Evolutionary conservation across 1,284 basidiomycete genomes (phyloP).

Genomic region (Leccinum pachyderme): DNA sequence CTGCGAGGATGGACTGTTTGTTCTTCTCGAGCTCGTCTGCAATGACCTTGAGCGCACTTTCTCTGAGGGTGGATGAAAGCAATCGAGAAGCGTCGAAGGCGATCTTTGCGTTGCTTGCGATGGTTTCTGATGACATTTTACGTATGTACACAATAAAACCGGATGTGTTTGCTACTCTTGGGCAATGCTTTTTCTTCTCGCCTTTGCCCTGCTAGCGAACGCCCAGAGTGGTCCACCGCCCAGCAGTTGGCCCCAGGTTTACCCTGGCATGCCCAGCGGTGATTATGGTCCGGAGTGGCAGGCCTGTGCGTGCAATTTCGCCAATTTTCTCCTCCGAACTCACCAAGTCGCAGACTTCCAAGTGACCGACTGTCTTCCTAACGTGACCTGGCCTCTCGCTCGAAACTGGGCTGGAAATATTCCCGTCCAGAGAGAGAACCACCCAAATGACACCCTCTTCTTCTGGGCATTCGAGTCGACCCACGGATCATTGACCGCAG

Average conservation of each 20-base stretch:
- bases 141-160: too few relatives aligned
- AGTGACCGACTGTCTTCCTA: conserved; percentile 57
- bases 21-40: conserved; percentile 59
- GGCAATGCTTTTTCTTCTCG: not conserved
- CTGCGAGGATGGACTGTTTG: conserved; percentile 70
- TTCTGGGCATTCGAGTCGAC: conserved; percentile 68
- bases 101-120: conserved; percentile 75
- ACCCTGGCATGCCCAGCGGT: conserved; percentile 35
- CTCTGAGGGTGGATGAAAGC: conserved; percentile 62
- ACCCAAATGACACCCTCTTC: conserved; percentile 71
- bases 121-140: too few relatives aligned
- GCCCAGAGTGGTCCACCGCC: conserved; percentile 29
- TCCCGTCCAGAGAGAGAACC: conserved; percentile 57
- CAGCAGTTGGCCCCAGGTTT: conserved; percentile 34
- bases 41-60: conserved; percentile 72
- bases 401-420: conserved; percentile 69
- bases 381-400: conserved; percentile 56
- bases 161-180: too few relatives aligned
- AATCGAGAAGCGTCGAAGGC: conserved; percentile 89
- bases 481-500: conserved; percentile 54
- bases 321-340: not conserved
- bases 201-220: conserved; percentile 9
- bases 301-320: conserved; percentile 46
- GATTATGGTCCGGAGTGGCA: conserved; percentile 63
- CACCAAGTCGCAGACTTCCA: conserved; percentile 44